A percentile compares a stretch with the other conserved stretches of the same genome.
Evolutionary conservation across 2,329 filamentous ascomycete genomes (phyloP).

Genomic region (Didymella segeticola): DNA sequence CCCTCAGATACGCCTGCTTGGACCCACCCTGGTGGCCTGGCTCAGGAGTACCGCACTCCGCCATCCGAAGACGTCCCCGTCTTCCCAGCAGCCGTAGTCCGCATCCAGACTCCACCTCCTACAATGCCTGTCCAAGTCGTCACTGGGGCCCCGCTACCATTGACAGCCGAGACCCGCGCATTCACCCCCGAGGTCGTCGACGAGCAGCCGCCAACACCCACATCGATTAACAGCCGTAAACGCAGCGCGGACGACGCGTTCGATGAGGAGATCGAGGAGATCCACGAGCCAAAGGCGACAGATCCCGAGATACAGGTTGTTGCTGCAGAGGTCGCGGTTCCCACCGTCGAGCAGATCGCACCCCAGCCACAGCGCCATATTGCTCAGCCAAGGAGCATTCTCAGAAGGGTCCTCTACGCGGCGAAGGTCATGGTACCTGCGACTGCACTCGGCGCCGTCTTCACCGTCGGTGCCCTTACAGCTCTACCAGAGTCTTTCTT

Average conservation of each 20-base stretch:
- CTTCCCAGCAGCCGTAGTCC: conserved; percentile 5
- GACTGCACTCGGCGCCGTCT: conserved; percentile 22
- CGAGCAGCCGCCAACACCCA: conserved; percentile 40
- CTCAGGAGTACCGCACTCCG: too few species aligned
- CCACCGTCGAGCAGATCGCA: background rate
- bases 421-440: conserved; percentile 24
- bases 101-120: conserved; percentile 30
- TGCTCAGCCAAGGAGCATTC: conserved; percentile 23
- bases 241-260: conserved; percentile 39
- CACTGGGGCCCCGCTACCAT: conserved; percentile 19
- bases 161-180: conserved; percentile 14
- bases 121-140: conserved; percentile 16
- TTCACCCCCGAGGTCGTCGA: conserved; percentile 36
- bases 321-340: background rate
- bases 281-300: background rate
- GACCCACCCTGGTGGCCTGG: background rate
- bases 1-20: background rate
- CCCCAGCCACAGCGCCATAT: conserved; percentile 4
- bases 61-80: background rate
- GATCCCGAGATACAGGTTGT: conserved; percentile 22
- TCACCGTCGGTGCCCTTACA: conserved; percentile 30
- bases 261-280: background rate
- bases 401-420: conserved; percentile 21
- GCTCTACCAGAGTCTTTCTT: conserved; percentile 34
- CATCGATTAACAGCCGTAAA: conserved; percentile 37